Evolutionary conservation across 495 filamentous ascomycete species (phyloP), one percentile per base, ranked within the genome.

Genomic region (Neurospora sp.): DNA sequence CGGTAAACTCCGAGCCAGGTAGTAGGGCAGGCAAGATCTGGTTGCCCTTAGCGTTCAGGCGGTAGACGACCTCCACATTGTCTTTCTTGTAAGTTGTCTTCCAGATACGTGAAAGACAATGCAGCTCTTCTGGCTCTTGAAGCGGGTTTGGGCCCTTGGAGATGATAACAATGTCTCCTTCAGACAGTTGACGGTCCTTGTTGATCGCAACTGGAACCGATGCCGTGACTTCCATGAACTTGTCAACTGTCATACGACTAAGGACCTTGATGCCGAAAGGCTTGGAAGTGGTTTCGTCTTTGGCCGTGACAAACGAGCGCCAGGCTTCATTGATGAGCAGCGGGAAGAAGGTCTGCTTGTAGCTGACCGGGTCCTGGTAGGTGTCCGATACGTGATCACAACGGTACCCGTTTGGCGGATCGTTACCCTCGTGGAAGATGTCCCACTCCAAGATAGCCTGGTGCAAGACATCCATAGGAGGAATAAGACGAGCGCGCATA

Each of bases 261-360:
- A 91, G 87, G 12, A 98, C 83, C 71, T 93, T 96, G 77, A 98
- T 87, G 70, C 94, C 93, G 73, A 96, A 92, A 0, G 91, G 85
- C 72, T 90, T 93, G 77, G 89, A 90, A 35, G 84, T 89, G 16
- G 88, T 88, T 81, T 99, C 96, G 76, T 99, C 94, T 77, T 93
- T 93, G 3, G 91, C 89, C 68, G 93, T 93, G 40, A 97, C 89
- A 76, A 99, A 96, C 1, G 93, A 91, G 79, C 97, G 92, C 96
- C 96, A 99, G 69, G 94, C 95, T 81, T 99, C 96, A 68, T 97
- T 90, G 68, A 96, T 89, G 40, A 99, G 86, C 44, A 99, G 84
- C 12, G 96, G 96, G 72, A 94, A 89, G 84, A 98, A 99, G 0
- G 93, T 95, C 69, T 87, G 85, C 81, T 97, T 93, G 78, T 98